Evolutionary conservation across 192 early-diverging fungal species (phyloP), one percentile per base, ranked within the genome.

Genomic region (Linnemannia hyalina): DNA sequence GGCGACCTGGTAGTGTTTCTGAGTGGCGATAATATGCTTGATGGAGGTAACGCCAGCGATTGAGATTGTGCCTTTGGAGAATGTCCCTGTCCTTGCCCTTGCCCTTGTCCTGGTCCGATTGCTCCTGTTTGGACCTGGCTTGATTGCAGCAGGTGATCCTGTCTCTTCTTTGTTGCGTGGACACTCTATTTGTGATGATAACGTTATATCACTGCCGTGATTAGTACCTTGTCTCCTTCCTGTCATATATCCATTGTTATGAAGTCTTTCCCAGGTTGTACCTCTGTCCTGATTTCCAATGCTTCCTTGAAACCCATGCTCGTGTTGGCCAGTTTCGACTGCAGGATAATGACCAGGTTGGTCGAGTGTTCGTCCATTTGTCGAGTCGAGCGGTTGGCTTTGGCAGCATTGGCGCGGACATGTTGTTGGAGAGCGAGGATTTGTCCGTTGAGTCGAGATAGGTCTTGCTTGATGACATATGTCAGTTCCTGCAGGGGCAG

Each of bases 221-320:
- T 71, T n/a, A 42, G 23, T 42, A 26, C 16, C 29, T 29, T 65
- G 29, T 32, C 11, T 65, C 60, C 3, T 32, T 65, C 13, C 13
- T 32, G 60, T 3, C n/a, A 29, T 32, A 15, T 1, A 29, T 65
- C 29, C 9, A 3, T 65, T 26, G 29, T 29, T 9, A 29, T 29
- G 26, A 2, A 2, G 13, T 0, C 29, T 15, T 32, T 32, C n/a
- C 49, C 22, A 18, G 38, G 32, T 11, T 18, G 23, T 86, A 81
- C 84, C 84, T 86, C 84, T 65, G 96, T 97, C 40, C 99, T 93
- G 52, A 99, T 93, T 82, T 99, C 97, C 55, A 99, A 85, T n/a
- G 99, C 96, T 81, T 97, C 94, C 82, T 98, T 99, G 87, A 99
- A 99, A 36, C 93, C 93, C 80, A 94, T 95, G 22, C 95, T 96